Conservation (phyloP, 768 basidiomycete genomes). For the Leucosporidium yakuticum region DNA sequence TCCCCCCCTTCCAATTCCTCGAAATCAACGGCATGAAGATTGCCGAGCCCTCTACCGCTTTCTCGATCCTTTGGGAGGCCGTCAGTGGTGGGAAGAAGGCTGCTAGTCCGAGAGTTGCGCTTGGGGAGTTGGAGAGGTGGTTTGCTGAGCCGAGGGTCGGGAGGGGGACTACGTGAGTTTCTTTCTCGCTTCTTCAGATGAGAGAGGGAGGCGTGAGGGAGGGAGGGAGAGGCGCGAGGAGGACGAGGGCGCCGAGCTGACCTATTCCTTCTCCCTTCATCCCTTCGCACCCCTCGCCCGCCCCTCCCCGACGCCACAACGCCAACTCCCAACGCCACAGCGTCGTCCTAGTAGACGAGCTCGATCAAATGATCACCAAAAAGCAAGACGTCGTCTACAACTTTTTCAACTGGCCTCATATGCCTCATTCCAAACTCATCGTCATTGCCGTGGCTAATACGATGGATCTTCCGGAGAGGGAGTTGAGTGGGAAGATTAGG, state of each 20-base stretch:
- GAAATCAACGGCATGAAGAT: slow-evolving; percentile 95
- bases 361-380: slow-evolving; percentile 89
- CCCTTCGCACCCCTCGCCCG: not conserved
- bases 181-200: not conserved
- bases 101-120: slow-evolving; percentile 42
- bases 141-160: no score
- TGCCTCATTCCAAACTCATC: slow-evolving; percentile 76
- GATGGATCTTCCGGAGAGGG: slow-evolving; percentile 93
- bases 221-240: no score
- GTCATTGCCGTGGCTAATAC: slow-evolving; percentile 97
- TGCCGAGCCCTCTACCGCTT: slow-evolving; percentile 87
- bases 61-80: slow-evolving; percentile 84
- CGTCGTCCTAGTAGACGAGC: slow-evolving; percentile 95
- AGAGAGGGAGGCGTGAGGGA: no score
- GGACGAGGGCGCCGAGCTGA: no score
- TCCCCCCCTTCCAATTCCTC: slow-evolving; percentile 87
- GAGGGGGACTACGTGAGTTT: slow-evolving; percentile 61
- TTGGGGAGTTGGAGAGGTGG: no score
- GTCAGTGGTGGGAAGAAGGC: slow-evolving; percentile 71
- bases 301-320: no score
- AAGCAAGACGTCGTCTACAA: slow-evolving; percentile 99
- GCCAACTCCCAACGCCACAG: slow-evolving; percentile 46
- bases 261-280: not conserved
- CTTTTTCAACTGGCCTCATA: slow-evolving; percentile 99
- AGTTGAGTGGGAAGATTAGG: slow-evolving; percentile 83